These are phyloP conservation scores for Ogataea populi-albae DNA, from an alignment of 805 yeast species.

Conservation along the genomic window DNA sequence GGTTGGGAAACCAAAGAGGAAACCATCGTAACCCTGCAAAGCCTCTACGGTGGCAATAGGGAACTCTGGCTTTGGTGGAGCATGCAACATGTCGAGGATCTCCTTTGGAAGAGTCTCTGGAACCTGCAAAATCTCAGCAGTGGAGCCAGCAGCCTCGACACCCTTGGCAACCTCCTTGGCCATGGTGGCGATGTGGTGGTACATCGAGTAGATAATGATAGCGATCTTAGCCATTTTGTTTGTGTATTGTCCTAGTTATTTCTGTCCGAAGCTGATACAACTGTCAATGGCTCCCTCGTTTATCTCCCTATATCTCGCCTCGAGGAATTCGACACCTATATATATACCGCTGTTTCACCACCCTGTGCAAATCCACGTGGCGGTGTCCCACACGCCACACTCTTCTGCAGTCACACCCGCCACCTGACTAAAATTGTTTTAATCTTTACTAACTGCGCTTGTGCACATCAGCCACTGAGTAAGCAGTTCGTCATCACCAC, in stretches of 20 bases:
- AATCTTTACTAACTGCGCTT: too few species aligned
- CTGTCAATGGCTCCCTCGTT: too few species aligned
- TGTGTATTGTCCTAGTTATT: neutral
- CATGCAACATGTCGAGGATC: conserved; percentile 53
- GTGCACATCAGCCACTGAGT: too few species aligned
- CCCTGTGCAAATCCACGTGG: too few species aligned
- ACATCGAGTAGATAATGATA: conserved; percentile 65
- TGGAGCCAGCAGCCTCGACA: conserved; percentile 63
- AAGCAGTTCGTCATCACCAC: too few species aligned
- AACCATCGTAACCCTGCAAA: conserved; percentile 68
- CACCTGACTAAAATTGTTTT: too few species aligned
- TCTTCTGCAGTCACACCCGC: too few species aligned
- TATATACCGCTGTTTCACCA: too few species aligned
- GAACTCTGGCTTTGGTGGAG: conserved; percentile 60
- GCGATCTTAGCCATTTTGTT: conserved; percentile 25
- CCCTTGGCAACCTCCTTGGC: conserved; percentile 73
- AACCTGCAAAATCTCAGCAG: conserved; percentile 69
- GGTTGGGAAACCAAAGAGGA: conserved; percentile 84
- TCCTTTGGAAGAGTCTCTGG: conserved; percentile 71
- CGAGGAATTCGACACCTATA: too few species aligned
- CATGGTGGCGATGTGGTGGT: conserved; percentile 70
- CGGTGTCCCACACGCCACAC: too few species aligned
- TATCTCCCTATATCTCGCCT: too few species aligned
- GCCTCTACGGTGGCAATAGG: conserved; percentile 66
- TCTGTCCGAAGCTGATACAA: too few species aligned